Evolutionary conservation across 2,329 filamentous ascomycete species (phyloP).

Genomic region (Helotiales sp.): DNA sequence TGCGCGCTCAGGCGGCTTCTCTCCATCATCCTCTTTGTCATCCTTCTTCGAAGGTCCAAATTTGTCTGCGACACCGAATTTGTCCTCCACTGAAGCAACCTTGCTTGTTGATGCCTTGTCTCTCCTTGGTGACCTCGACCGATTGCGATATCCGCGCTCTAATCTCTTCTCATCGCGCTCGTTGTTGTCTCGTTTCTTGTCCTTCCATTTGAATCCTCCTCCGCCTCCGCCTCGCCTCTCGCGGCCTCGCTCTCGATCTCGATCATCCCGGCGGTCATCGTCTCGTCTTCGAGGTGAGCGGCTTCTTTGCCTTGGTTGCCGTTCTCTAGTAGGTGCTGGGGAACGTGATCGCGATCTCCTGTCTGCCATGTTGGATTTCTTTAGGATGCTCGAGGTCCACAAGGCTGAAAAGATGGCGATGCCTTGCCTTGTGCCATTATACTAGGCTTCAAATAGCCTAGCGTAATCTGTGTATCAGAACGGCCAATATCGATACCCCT

Average conservation of each 20-base stretch:
- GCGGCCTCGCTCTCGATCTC: constrained; percentile 23
- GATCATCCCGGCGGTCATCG: constrained; percentile 31
- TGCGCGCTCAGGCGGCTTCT: constrained; percentile 24
- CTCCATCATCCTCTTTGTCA: constrained; percentile 13
- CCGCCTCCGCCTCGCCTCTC: constrained; percentile 31
- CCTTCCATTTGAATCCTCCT: constrained; percentile 59
- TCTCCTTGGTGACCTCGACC: constrained; percentile 39
- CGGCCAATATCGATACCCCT: too few species aligned
- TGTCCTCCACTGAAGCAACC: constrained; percentile 27
- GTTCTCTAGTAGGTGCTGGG: constrained; percentile 22
- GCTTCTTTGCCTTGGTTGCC: constrained; percentile 39
- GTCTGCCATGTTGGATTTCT: constrained; percentile 23
- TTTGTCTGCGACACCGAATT: constrained; percentile 35
- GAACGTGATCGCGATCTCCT: constrained; percentile 29
- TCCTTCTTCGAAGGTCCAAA: constrained; percentile 27
- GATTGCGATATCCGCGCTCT: constrained; percentile 53
- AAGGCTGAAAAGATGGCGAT: background rate
- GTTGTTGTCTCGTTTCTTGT: constrained; percentile 48
- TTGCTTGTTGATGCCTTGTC: constrained; percentile 25
- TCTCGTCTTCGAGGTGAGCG: constrained; percentile 44
- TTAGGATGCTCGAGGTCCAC: constrained; percentile 52
- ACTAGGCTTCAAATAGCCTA: too few species aligned
- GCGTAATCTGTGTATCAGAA: too few species aligned
- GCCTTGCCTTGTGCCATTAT: too few species aligned
- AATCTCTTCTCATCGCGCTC: constrained; percentile 47